Percentiles rank a stretch among this genome's conserved stretches.
phyloP scores from a whole-genome alignment of 2,329 filamentous ascomycete species.

The Fusarium kyushuense region DNA sequence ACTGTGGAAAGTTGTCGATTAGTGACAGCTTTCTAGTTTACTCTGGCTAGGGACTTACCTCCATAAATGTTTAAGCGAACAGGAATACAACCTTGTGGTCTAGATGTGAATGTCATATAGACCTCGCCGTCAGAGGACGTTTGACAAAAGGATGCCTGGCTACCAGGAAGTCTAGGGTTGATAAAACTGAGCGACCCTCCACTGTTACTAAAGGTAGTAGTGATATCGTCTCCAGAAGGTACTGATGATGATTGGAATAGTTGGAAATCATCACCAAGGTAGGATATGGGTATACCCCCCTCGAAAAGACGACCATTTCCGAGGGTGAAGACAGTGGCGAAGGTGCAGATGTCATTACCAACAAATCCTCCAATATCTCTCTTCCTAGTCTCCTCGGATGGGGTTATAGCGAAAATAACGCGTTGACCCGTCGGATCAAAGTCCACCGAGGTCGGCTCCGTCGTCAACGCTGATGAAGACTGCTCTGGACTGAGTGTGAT shows the following conservation, averaged over 20 bases:
- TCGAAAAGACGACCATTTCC: background rate
- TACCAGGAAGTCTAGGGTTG: background rate
- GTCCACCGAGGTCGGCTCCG: background rate
- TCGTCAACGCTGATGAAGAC: background rate
- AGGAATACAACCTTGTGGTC: background rate
- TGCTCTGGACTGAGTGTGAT: background rate
- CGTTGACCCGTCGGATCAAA: background rate
- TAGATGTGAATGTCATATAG: background rate
- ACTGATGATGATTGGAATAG: background rate
- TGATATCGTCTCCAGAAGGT: background rate
- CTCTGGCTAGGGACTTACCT: background rate
- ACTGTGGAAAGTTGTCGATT: background rate
- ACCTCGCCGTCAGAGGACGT: background rate
- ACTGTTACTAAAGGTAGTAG: background rate
- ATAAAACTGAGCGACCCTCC: background rate
- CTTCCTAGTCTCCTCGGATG: background rate
- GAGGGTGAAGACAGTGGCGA: background rate
- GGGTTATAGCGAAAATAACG: background rate
- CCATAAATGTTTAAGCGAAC: background rate
- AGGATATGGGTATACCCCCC: background rate
- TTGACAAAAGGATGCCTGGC: constrained; percentile 8
- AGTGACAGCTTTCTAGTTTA: fast-evolving
- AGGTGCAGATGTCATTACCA: background rate
- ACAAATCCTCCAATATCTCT: constrained; percentile 3
- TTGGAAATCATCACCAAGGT: background rate